Evolutionary conservation across 2,329 filamentous ascomycete species (phyloP).

Genomic region (Exserohilum turcica): DNA sequence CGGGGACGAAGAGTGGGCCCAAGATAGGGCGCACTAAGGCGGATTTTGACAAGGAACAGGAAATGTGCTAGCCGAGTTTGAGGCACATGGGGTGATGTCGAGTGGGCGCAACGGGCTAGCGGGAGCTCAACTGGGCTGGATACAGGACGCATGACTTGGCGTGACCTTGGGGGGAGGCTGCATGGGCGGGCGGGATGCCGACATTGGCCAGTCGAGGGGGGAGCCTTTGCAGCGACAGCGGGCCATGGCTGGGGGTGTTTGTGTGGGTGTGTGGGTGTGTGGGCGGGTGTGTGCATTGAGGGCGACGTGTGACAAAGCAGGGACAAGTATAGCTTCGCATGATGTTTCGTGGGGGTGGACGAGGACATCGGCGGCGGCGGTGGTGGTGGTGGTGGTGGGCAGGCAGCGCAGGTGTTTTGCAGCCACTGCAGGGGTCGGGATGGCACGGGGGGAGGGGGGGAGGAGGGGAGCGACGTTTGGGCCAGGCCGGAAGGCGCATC

Average conservation of each 20-base stretch:
- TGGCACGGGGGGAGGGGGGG: background rate
- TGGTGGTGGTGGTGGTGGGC: slow-evolving; percentile 5
- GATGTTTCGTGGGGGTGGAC: slow-evolving; percentile 17
- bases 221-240: no score
- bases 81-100: slow-evolving; percentile 27
- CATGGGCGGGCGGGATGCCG: slow-evolving; percentile 19
- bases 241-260: no score
- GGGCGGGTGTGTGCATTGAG: background rate
- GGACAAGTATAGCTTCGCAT: slow-evolving; percentile 5
- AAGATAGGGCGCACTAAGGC: slow-evolving; percentile 14
- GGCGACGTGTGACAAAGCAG: background rate
- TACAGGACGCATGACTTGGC: slow-evolving; percentile 39
- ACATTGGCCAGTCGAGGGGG: slow-evolving; percentile 11
- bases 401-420: slow-evolving; percentile 5
- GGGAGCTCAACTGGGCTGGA: slow-evolving; percentile 14
- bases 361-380: no score
- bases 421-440: slow-evolving; percentile 18
- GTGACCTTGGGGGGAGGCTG: slow-evolving; percentile 32
- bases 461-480: slow-evolving; percentile 21
- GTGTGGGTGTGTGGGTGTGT: no score
- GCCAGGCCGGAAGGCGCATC: slow-evolving; percentile 10
- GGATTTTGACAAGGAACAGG: slow-evolving; percentile 21
- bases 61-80: slow-evolving; percentile 25
- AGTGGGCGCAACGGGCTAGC: slow-evolving; percentile 26
- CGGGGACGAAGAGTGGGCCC: slow-evolving; percentile 17